Evolutionary conservation across 441 rosid genomes (phyloP).

Genomic region (Biscutella laevigata): DNA sequence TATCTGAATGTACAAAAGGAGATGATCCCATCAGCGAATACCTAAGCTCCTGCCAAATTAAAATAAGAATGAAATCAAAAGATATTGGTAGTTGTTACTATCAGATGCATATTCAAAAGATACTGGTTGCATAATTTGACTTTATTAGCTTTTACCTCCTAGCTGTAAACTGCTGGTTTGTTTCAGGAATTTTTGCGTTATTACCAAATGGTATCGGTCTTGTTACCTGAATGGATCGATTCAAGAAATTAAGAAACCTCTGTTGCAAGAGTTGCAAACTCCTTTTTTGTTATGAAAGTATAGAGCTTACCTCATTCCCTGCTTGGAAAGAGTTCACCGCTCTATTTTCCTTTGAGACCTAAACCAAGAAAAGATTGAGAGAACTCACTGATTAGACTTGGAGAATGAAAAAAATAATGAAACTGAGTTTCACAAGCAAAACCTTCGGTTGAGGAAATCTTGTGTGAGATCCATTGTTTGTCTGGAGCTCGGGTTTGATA

Average conservation of each 20-base stretch:
- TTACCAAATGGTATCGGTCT: conserved; percentile 29
- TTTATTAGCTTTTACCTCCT: conserved; percentile 9
- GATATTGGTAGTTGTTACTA: neutral
- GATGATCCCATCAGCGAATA: conserved; percentile 35
- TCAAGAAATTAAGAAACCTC: conserved; percentile 26
- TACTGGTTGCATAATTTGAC: neutral
- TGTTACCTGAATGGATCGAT: conserved; percentile 19
- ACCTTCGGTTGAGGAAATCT: conserved; percentile 55
- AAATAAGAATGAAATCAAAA: neutral
- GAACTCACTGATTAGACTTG: conserved; percentile 21
- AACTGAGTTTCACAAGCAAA: conserved; percentile 3
- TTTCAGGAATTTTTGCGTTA: conserved; percentile 16
- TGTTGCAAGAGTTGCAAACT: conserved; percentile 10
- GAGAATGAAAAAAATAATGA: neutral
- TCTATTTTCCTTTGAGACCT: conserved; percentile 94
- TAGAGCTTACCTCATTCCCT: conserved; percentile 52
- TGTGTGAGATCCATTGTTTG: conserved; percentile 35
- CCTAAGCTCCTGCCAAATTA: conserved; percentile 42
- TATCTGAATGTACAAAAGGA: conserved; percentile 15
- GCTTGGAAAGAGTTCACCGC: conserved; percentile 40
- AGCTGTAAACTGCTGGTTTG: conserved; percentile 19
- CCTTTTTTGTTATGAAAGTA: conserved; percentile 23
- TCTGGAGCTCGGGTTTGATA: conserved; percentile 47
- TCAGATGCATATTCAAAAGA: neutral
- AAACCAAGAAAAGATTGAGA: conserved; percentile 29